Base-by-base conservation (phyloP, 805 yeast species). In the Yarrowia deformans region DNA sequence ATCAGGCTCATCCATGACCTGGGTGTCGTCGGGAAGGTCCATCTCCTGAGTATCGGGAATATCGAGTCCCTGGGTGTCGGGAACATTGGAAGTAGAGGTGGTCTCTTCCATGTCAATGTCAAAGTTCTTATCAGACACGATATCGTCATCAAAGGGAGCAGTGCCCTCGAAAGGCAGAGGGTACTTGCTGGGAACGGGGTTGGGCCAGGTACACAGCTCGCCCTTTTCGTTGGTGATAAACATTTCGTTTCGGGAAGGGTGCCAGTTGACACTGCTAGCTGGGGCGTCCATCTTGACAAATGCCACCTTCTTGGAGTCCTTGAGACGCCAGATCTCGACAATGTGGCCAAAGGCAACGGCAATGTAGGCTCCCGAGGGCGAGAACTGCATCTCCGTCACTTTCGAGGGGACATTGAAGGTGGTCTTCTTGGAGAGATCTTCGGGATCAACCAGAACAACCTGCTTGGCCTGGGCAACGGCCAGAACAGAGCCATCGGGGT, bases 401-500 rank as follows among this genome's bases (percentile, higher is more conserved):
- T 67, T 67, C 18, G 37, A 19, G 19, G 56, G 46, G 2, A 37
- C 18, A 18, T 52, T 35, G 32, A 48, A 76, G 39, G 72, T 69
- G 34, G 32, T 34, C 14, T 19, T 18, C 32, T 60, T 43, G 42
- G 29, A 12, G 13, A 43, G 42, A 9, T 45, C 35, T 1, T 40
- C 52, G 14, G 34, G 10, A 39, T 71, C 72, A 4, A 75, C 56
- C 23, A 76, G 69, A 46, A 74, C 71, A 3, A 79, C 70, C 2
- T 74, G 75, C 19, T 79, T 69, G 16, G 75, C 77, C 40, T 74
- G 73, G 1, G 97, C 93, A 19, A 91, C 74, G 1, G 93, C 91
- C 60, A 92, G 80, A n/a, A 81, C 77, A 67, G 85, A 85, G 18
- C 97, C 97, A 67, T 84, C 81, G 1, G 89, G 85, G 69, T 87